Percentiles rank a stretch among this genome's conserved stretches.
These are phyloP conservation scores for Trichophyton rubrum DNA, from an alignment of 2,329 filamentous ascomycete species.

Conservation along the genomic window DNA sequence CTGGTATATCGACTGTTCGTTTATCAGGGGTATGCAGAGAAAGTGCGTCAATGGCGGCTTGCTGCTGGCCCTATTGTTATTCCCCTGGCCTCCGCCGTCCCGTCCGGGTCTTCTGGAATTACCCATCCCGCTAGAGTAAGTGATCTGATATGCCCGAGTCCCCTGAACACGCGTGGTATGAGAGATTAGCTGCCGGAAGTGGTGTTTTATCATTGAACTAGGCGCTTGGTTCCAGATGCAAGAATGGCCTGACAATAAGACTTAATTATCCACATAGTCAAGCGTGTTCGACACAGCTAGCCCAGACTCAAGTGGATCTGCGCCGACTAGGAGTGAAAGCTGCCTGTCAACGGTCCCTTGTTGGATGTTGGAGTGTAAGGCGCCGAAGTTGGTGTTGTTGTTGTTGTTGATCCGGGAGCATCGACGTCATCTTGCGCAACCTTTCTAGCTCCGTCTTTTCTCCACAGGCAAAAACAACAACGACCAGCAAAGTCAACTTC, in stretches of 20 bases:
- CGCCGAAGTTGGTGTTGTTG: too few relatives aligned
- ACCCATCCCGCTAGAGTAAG: neutral
- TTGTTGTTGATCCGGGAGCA: neutral
- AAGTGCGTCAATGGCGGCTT: constrained; percentile 33
- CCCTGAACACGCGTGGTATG: neutral
- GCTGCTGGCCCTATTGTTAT: neutral
- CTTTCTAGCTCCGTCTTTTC: neutral
- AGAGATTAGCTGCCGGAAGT: neutral
- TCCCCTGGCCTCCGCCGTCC: neutral
- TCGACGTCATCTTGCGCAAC: neutral
- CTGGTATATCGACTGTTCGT: constrained; percentile 47
- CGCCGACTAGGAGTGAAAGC: neutral
- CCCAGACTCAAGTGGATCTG: neutral
- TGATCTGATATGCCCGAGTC: neutral
- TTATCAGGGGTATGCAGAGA: constrained; percentile 49
- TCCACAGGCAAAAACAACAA: neutral
- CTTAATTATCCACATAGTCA: neutral
- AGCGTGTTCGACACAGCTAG: neutral
- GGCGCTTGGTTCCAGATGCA: neutral
- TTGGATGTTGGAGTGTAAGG: neutral
- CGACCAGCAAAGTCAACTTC: neutral
- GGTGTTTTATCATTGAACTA: neutral
- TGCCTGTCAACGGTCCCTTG: neutral
- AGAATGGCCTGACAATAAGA: neutral
- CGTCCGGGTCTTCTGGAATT: neutral